Conservation (phyloP, 2,329 filamentous ascomycete genomes). For the Talaromyces sp. region DNA sequence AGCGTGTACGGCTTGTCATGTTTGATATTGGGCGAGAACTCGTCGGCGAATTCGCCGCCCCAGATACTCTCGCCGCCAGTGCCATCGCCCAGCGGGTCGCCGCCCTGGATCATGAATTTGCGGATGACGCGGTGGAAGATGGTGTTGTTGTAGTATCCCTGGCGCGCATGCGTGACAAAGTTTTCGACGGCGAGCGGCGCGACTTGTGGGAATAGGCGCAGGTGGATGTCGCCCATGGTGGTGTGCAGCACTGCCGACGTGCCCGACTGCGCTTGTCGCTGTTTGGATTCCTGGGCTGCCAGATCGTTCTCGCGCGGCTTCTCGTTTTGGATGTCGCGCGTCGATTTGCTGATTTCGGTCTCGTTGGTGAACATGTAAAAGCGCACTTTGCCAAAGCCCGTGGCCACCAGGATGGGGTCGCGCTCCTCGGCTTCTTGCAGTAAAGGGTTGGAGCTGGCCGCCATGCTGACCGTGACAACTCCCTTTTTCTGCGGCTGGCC, state of each 20-base stretch:
- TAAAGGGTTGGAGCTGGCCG: slow-evolving; percentile 86
- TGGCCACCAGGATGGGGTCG: slow-evolving; percentile 82
- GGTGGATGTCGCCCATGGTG: slow-evolving; percentile 85
- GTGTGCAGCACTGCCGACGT: slow-evolving; percentile 84
- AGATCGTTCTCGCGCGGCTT: slow-evolving; percentile 64
- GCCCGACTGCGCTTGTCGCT: slow-evolving; percentile 58
- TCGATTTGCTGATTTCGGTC: slow-evolving; percentile 72
- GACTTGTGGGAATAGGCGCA: slow-evolving; percentile 86
- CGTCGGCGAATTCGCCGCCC: slow-evolving; percentile 88
- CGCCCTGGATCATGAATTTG: slow-evolving; percentile 94
- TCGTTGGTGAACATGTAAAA: slow-evolving; percentile 99
- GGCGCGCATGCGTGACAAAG: slow-evolving; percentile 84
- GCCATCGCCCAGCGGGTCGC: slow-evolving; percentile 81
- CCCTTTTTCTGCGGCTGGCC: slow-evolving; percentile 93
- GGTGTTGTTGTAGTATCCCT: slow-evolving; percentile 93
- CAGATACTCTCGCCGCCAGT: slow-evolving; percentile 89
- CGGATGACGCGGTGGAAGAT: slow-evolving; percentile 96
- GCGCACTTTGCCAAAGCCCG: slow-evolving; percentile 77
- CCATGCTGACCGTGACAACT: slow-evolving; percentile 92
- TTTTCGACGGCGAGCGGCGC: slow-evolving; percentile 96
- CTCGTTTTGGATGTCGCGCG: slow-evolving; percentile 91
- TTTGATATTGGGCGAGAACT: slow-evolving; percentile 74
- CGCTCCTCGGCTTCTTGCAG: slow-evolving; percentile 85
- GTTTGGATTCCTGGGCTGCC: slow-evolving; percentile 45
- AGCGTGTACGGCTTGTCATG: slow-evolving; percentile 96